Percentiles rank a stretch among this genome's conserved stretches.
phyloP scores from a whole-genome alignment of 768 basidiomycete species.

The Agrocybe pediades region DNA sequence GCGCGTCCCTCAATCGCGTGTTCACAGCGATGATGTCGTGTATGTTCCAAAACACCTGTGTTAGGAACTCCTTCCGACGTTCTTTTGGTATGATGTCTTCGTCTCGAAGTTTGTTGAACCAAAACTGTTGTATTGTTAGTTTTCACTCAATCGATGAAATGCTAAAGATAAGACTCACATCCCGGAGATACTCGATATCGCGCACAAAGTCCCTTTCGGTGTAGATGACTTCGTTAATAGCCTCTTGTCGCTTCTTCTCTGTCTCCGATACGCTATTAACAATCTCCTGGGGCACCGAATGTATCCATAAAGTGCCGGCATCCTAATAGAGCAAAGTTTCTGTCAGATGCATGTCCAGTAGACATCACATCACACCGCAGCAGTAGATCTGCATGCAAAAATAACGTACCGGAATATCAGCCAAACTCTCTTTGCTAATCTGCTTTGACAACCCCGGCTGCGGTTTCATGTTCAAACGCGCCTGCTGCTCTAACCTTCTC shows the following conservation, averaged over 20 bases:
- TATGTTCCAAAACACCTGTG: conserved; percentile 98
- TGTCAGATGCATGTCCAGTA: too few relatives aligned
- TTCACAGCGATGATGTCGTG: conserved; percentile 93
- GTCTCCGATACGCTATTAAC: conserved; percentile 88
- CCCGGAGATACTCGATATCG: conserved; percentile 97
- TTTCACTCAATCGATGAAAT: neutral
- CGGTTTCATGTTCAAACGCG: conserved; percentile 91
- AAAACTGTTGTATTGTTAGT: conserved; percentile 51
- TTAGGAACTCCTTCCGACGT: conserved; percentile 81
- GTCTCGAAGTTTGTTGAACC: conserved; percentile 86
- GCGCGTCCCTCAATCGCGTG: conserved; percentile 85
- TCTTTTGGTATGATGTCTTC: conserved; percentile 73
- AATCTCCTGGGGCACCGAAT: conserved; percentile 93
- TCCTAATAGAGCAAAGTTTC: conserved; percentile 24
- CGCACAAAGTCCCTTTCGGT: conserved; percentile 98
- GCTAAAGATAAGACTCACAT: conserved; percentile 52
- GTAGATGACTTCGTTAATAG: conserved; percentile 94
- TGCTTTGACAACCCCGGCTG: conserved; percentile 87
- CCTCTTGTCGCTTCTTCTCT: conserved; percentile 96
- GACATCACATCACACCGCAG: conserved; percentile 2
- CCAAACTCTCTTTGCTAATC: conserved; percentile 78
- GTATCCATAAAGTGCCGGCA: conserved; percentile 88
- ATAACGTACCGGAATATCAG: conserved; percentile 68
- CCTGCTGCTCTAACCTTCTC: conserved; percentile 90
- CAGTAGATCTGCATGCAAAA: conserved; percentile 1